Evolutionary conservation across 371 early-diverging fungal genomes (phyloP), one percentile per base, ranked within the genome.

Genomic region (Rhizopus arrhizus): DNA sequence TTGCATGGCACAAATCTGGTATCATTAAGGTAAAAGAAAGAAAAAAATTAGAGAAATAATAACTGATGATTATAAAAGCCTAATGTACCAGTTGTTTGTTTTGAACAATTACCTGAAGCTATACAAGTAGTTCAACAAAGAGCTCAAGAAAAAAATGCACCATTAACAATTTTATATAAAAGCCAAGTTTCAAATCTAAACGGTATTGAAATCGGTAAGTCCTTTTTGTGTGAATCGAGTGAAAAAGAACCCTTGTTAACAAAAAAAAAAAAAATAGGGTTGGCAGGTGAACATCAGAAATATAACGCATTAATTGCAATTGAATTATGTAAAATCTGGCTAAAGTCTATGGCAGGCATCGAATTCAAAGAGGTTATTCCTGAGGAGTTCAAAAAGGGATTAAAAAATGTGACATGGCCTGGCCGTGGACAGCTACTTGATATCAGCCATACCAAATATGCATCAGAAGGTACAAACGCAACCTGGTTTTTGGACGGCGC

Each of bases 1-100:
- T 98, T 71, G 95, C 96, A 32, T 93, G 93, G 94, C 93, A 98
- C 73, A 98, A 96, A 65, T 90, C 89, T 35, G 96, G 96, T 1
- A 95, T 96, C 43, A 89, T 93, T 66, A 96, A 96, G 77, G 76
- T 75, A 62, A 48, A 42, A 52, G 41, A 13, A 51, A 34, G 12
- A 0, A 47, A 22, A 22, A 22, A 22, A 22, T 22, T 22, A 22
- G 22, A 22, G 22, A 8, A 3, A 13, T 51, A n/a, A n/a, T 51
- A 29, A 8, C 40, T 46, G 13, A 16, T 59, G 29, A 22, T 47
- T 58, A 35, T 1, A 28, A 32, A 63, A 85, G 88, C 61, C 64
- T 0, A 72, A 76, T 31, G 85, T 86, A 0, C 93, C 95, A 0
- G 89, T 83, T 1, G 65, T 93, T 43, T 80, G 91, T 2, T 85